These are phyloP conservation scores for Blastobotrys robertii DNA, from an alignment of 805 yeast genomes.

Conservation along the genomic window DNA sequence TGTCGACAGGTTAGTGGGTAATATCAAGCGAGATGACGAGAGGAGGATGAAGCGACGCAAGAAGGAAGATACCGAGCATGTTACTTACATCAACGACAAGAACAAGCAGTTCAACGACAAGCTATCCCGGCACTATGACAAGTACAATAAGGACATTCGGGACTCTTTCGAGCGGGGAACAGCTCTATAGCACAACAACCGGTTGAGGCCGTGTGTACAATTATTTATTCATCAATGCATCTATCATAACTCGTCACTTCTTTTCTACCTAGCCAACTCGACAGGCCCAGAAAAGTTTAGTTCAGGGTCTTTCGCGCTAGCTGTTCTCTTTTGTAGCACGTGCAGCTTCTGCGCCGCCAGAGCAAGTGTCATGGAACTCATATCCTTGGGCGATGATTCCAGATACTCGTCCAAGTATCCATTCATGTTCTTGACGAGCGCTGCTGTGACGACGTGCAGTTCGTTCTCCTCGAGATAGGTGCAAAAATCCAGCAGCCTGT, in stretches of 20 bases:
- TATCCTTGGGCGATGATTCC: too few species aligned
- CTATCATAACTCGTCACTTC: neutral
- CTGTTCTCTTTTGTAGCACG: too few species aligned
- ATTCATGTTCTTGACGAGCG: too few species aligned
- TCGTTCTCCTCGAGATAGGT: too few species aligned
- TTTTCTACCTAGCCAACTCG: neutral
- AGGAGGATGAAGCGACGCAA: slow-evolving; percentile 29
- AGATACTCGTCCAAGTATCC: too few species aligned
- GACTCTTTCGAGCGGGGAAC: slow-evolving; percentile 31
- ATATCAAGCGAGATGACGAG: slow-evolving; percentile 29
- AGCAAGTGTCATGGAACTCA: too few species aligned
- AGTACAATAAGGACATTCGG: slow-evolving; percentile 27
- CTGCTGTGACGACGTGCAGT: too few species aligned
- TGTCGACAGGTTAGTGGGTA: slow-evolving; percentile 23
- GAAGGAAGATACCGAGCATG: slow-evolving; percentile 28
- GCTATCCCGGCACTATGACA: slow-evolving; percentile 47
- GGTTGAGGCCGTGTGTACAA: neutral
- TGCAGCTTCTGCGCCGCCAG: too few species aligned
- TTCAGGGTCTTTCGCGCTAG: too few species aligned
- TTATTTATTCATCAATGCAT: neutral
- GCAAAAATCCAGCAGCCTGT: too few species aligned
- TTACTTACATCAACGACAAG: slow-evolving; percentile 50
- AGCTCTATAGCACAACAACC: slow-evolving; percentile 13
- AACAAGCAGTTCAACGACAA: slow-evolving; percentile 68
- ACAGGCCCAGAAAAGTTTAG: too few species aligned